Conservation (phyloP, 2,329 filamentous ascomycete species). For the Canariomyces notabilis region DNA sequence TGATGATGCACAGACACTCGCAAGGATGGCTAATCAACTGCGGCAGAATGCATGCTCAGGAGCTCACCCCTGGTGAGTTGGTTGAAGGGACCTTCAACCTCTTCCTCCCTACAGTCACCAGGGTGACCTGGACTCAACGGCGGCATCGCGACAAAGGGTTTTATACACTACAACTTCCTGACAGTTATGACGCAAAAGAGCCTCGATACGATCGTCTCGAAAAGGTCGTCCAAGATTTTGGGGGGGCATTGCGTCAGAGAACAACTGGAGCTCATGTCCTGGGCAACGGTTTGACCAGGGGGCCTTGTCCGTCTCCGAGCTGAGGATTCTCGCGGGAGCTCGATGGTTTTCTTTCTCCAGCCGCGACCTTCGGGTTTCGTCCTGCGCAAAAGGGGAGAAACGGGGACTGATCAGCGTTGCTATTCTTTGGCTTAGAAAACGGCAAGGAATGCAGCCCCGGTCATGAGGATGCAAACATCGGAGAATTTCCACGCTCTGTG, state of each 20-base stretch:
- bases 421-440: too few relatives aligned
- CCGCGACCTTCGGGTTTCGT: background rate
- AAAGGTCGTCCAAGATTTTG: slow-evolving; percentile 11
- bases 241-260: slow-evolving; percentile 14
- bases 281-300: slow-evolving; percentile 10
- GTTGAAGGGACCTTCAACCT: too few relatives aligned
- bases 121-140: too few relatives aligned
- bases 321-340: background rate
- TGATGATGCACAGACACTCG: slow-evolving; percentile 9
- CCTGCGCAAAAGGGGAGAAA: too few relatives aligned
- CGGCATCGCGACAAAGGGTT: background rate
- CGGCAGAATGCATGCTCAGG: slow-evolving; percentile 10
- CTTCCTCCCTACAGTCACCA: too few relatives aligned
- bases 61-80: slow-evolving; percentile 6
- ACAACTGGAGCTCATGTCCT: slow-evolving; percentile 5
- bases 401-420: too few relatives aligned
- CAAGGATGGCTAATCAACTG: slow-evolving; percentile 11
- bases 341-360: slow-evolving; percentile 1
- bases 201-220: background rate
- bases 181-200: slow-evolving; percentile 1
- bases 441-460: too few relatives aligned
- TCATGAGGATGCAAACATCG: too few relatives aligned
- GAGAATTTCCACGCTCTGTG: background rate
- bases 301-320: background rate
- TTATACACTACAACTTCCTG: background rate